Percentiles rank a stretch among this genome's conserved stretches.
These are phyloP conservation scores for Penicillium turbatum DNA, from an alignment of 495 filamentous ascomycete species.

Conservation along the genomic window DNA sequence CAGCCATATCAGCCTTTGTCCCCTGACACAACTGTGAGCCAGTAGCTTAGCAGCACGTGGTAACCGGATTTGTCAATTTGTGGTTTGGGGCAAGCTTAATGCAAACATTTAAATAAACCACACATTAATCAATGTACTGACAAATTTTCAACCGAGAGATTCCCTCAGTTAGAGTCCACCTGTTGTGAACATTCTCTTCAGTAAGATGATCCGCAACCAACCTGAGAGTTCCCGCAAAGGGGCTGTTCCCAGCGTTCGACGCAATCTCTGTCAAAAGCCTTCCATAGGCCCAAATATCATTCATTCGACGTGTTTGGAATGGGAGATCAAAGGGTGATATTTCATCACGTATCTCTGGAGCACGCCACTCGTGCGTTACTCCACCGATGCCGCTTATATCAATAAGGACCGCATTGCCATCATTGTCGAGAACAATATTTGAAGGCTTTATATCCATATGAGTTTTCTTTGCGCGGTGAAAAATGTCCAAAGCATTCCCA, in stretches of 20 bases:
- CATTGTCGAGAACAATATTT: conserved; percentile 28
- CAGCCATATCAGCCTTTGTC: conserved; percentile 5
- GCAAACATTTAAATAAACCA: no score
- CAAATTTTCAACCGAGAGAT: conserved; percentile 6
- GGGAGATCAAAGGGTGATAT: conserved; percentile 16
- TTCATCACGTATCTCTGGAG: conserved; percentile 20
- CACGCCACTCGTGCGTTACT: conserved; percentile 24
- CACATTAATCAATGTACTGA: not conserved
- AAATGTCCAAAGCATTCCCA: conserved; percentile 13
- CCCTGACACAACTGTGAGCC: not conserved
- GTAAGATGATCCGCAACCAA: conserved; percentile 14
- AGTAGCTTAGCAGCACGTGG: conserved; percentile 5
- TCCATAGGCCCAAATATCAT: conserved; percentile 22
- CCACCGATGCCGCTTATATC: conserved; percentile 34
- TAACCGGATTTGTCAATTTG: no score
- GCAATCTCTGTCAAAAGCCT: conserved; percentile 17
- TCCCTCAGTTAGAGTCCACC: conserved; percentile 8
- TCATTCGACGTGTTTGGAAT: conserved; percentile 13
- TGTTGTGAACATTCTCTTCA: conserved; percentile 1
- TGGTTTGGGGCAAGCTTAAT: no score
- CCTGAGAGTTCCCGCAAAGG: conserved; percentile 8
- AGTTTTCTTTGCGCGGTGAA: conserved; percentile 24
- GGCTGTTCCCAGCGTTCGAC: conserved; percentile 7
- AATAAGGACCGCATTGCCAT: conserved; percentile 28
- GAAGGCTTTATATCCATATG: conserved; percentile 35